These are phyloP conservation scores for Emergomyces africanus DNA, from an alignment of 2,329 filamentous ascomycete genomes.

Conservation along the genomic window DNA sequence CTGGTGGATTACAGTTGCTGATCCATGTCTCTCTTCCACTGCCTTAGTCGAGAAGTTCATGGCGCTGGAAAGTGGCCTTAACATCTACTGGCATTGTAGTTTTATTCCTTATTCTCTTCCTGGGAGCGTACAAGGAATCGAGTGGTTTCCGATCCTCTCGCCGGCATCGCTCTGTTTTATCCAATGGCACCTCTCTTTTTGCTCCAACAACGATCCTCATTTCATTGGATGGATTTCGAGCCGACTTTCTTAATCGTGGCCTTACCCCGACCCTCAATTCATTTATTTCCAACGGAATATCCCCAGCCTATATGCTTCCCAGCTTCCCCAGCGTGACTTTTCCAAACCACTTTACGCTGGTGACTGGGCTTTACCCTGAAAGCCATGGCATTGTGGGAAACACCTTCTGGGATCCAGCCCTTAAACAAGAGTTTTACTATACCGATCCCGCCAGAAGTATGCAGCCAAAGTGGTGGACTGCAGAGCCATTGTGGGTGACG, in stretches of 20 bases:
- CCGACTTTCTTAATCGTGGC: slow-evolving; percentile 75
- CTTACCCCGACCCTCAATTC: slow-evolving; percentile 71
- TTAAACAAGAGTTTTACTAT: slow-evolving; percentile 75
- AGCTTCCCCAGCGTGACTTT: slow-evolving; percentile 96
- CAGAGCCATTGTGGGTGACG: slow-evolving; percentile 87
- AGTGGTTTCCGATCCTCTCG: slow-evolving; percentile 20
- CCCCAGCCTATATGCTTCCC: slow-evolving; percentile 82
- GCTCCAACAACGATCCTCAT: slow-evolving; percentile 86
- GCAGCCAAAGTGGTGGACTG: slow-evolving; percentile 85
- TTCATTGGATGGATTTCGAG: slow-evolving; percentile 89
- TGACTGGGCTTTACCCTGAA: slow-evolving; percentile 85
- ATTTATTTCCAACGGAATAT: slow-evolving; percentile 72
- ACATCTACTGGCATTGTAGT: slow-evolving; percentile 35
- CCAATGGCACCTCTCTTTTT: slow-evolving; percentile 81
- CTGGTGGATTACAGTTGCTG: background rate
- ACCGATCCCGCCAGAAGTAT: slow-evolving; percentile 64
- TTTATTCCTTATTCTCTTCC: slow-evolving; percentile 43
- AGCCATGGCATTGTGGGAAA: slow-evolving; percentile 89
- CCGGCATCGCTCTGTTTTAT: slow-evolving; percentile 26
- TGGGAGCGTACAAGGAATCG: slow-evolving; percentile 46
- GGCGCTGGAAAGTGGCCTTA: slow-evolving; percentile 22
- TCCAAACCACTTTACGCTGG: slow-evolving; percentile 88
- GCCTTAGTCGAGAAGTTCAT: slow-evolving; percentile 11
- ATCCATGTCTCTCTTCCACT: too few relatives aligned
- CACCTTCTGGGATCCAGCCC: slow-evolving; percentile 75